Conservation (phyloP, 2,329 filamentous ascomycete species). For the Apiospora sp. region DNA sequence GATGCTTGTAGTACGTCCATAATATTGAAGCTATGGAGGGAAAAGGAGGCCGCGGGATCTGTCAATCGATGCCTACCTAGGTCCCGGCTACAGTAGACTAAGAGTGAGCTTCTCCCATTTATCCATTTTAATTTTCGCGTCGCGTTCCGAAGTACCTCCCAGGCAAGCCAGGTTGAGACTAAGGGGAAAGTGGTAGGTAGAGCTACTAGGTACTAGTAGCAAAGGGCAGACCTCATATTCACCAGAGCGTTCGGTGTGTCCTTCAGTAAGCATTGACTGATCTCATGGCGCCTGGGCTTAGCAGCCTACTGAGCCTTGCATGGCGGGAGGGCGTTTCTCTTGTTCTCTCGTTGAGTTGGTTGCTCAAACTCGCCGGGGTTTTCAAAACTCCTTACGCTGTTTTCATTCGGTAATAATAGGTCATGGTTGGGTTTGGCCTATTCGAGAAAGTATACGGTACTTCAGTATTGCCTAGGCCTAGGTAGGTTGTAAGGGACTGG, state of each 20-base stretch:
- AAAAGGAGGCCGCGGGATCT: conserved; percentile 10
- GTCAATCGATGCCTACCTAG: neutral
- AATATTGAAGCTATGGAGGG: neutral
- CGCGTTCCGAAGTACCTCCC: neutral
- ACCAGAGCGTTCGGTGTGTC: neutral
- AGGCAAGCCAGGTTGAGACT: neutral
- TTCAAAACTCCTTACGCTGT: neutral
- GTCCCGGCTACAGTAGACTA: no score
- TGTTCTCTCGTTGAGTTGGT: neutral
- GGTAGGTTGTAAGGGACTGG: neutral
- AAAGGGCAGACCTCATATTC: neutral
- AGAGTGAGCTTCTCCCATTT: conserved; percentile 1
- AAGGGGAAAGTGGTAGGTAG: neutral
- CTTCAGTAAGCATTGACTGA: conserved; percentile 7
- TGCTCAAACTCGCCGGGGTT: neutral
- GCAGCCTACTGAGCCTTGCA: neutral
- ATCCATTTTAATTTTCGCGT: conserved; percentile 4
- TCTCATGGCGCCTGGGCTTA: neutral
- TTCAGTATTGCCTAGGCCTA: neutral
- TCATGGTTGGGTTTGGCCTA: neutral
- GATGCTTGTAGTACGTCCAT: neutral
- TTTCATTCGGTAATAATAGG: neutral
- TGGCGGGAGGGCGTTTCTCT: neutral
- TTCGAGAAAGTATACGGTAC: neutral
- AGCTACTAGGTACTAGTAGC: neutral